Evolutionary conservation across 805 yeast genomes (phyloP).

Genomic region (Komagataella mondaviorum): DNA sequence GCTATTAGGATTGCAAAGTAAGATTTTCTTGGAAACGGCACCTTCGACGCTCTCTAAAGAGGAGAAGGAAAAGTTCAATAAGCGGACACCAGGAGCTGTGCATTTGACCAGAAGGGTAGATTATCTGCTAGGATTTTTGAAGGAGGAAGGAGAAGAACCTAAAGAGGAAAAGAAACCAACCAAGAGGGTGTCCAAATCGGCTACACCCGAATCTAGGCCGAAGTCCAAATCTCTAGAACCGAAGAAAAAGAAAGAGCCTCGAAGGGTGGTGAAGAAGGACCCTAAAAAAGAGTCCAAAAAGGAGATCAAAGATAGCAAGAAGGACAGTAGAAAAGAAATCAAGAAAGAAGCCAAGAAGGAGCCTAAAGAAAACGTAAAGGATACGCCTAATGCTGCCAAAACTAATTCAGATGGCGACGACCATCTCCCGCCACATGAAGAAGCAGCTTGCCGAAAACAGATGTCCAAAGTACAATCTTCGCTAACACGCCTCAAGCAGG

Average conservation of each 20-base stretch:
- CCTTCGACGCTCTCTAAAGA: conserved; percentile 18
- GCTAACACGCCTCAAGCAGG: conserved; percentile 52
- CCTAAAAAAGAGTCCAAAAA: conserved; percentile 5
- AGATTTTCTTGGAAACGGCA: conserved; percentile 48
- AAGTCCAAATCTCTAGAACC: conserved; percentile 8
- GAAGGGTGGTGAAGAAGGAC: neutral
- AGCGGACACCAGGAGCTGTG: conserved; percentile 82
- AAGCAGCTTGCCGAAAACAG: conserved; percentile 33
- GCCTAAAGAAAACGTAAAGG: conserved; percentile 3
- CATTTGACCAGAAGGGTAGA: conserved; percentile 89
- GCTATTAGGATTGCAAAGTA: conserved; percentile 70
- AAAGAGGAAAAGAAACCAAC: conserved; percentile 5
- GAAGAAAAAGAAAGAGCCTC: conserved; percentile 6
- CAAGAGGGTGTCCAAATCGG: conserved; percentile 2
- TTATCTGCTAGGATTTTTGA: conserved; percentile 59
- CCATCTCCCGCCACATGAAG: conserved; percentile 5
- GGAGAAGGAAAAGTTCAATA: conserved; percentile 23
- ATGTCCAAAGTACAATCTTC: conserved; percentile 60
- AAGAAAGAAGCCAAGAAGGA: conserved; percentile 4
- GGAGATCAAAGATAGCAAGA: neutral
- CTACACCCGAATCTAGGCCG: neutral
- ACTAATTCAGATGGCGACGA: neutral
- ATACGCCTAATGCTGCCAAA: neutral
- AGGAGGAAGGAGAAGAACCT: conserved; percentile 17
- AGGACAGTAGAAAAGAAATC: neutral